Conservation (phyloP, 208 protist species). For the Leishmania major region DNA sequence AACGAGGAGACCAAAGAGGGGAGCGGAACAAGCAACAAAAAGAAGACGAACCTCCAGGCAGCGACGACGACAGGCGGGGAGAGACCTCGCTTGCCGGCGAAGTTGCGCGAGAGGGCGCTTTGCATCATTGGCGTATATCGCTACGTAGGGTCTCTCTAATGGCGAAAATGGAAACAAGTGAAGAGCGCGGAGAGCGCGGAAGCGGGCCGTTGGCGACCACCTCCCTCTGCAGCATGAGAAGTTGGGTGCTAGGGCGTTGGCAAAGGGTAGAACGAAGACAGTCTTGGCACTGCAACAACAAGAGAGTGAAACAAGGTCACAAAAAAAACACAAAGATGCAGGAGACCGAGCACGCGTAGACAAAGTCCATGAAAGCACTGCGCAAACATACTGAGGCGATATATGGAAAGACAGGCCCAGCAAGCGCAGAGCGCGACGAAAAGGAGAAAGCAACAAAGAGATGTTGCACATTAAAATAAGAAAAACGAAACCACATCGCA, state of each 20-base stretch:
- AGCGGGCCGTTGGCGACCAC: background rate
- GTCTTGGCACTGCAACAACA: background rate
- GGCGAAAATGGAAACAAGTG: background rate
- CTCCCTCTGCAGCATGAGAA: background rate
- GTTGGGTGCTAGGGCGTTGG: background rate
- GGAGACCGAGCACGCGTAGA: background rate
- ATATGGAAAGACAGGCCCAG: background rate
- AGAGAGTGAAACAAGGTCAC: background rate
- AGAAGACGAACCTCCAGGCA: background rate
- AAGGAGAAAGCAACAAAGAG: too few species aligned
- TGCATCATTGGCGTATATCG: background rate
- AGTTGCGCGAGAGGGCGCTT: background rate
- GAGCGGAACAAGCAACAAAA: background rate
- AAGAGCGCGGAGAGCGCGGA: background rate
- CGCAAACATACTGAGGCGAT: background rate
- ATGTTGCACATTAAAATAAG: background rate
- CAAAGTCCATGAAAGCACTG: background rate
- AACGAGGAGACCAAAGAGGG: background rate
- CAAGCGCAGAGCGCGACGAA: background rate
- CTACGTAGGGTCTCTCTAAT: background rate
- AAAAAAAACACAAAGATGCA: background rate
- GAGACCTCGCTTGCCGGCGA: too few species aligned
- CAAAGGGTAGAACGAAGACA: background rate
- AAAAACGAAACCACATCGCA: conserved; percentile 6
- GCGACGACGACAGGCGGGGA: background rate